Percentiles rank a stretch among this genome's conserved stretches.
phyloP scores from a whole-genome alignment of 2,329 filamentous ascomycete genomes.

The Diplodia sapinea region DNA sequence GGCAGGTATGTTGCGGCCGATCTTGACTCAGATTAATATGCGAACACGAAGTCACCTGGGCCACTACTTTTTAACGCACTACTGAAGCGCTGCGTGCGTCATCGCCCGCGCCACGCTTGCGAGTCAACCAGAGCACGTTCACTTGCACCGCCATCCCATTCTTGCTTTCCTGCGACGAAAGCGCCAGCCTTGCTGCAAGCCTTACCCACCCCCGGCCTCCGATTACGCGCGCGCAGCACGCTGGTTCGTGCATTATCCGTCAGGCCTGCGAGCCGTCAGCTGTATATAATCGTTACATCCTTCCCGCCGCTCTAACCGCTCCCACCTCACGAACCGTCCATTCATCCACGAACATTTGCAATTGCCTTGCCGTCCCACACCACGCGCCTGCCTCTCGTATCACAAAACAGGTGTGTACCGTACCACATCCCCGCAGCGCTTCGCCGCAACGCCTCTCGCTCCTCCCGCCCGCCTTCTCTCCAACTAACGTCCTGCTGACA shows the following conservation, averaged over 20 bases:
- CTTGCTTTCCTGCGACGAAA: neutral
- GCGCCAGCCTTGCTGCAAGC: neutral
- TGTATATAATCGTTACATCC: conserved; percentile 1
- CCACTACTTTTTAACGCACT: neutral
- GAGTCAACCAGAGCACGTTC: neutral
- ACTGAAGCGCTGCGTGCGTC: neutral
- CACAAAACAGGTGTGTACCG: neutral
- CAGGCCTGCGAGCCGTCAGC: neutral
- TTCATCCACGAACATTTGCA: neutral
- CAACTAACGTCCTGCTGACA: neutral
- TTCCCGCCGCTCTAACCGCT: neutral
- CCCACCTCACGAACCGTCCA: neutral
- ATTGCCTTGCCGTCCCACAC: neutral
- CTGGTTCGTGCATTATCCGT: neutral
- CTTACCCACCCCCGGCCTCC: neutral
- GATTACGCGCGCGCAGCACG: neutral
- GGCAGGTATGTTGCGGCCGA: no score
- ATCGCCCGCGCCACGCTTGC: neutral
- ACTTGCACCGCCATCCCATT: neutral
- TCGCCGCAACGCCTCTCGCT: neutral
- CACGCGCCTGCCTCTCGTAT: neutral
- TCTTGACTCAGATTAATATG: no score
- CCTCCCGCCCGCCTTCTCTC: neutral
- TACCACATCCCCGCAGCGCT: neutral
- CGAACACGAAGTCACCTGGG: neutral